Base-by-base conservation (phyloP, 306 rosid species). In the Pueraria montana region DNA sequence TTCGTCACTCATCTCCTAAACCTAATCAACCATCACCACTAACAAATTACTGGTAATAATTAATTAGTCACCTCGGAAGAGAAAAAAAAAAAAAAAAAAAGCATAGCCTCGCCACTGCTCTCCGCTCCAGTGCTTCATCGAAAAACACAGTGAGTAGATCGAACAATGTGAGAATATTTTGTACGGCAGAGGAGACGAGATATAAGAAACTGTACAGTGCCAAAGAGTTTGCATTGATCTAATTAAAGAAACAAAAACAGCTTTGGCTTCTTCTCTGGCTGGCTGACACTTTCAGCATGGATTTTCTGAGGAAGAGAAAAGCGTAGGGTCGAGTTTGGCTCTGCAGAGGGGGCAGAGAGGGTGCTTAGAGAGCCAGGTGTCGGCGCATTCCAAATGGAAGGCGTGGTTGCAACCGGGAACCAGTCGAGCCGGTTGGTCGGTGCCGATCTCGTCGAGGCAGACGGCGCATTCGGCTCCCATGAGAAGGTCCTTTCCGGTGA, bases 341-440 rank as follows among this genome's bases (percentile, higher is more conserved):
- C 97, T 79, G 68, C 98, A 94, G 52, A 94, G 81, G 0, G 98
- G 98, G 18, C 98, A 94, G 2, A 88, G 26, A 6, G 92, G 87
- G 34, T 92, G 86, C 71, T 83, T 82, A n/a, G 98, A 91, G 24
- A 94, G 97, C 98, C 98, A 94, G 2, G 93, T 49, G 64, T 94
- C 98, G 6, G 92, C 98, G 56, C 98, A 94, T 49, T 89, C 77
- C 42, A 89, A 56, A 82, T 94, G 98, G 72, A 94, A 94, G 6
- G 86, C 88, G 17, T 92, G 98, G 70, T 91, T 90, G 85, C 98
- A 94, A 77, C 94, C 91, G 1, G 98, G 97, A 83, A 94, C 87
- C 26, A 94, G 43, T 24, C 94, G 85, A 20, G 84, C 97, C 3
- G 81, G 91, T 84, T 94, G 92, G 8, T 86, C 93, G 3, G 26